A percentile compares a stretch with the other conserved stretches of the same genome.
These are phyloP conservation scores for Prinsepia uniflora DNA, from an alignment of 306 rosid genomes.

Conservation along the genomic window DNA sequence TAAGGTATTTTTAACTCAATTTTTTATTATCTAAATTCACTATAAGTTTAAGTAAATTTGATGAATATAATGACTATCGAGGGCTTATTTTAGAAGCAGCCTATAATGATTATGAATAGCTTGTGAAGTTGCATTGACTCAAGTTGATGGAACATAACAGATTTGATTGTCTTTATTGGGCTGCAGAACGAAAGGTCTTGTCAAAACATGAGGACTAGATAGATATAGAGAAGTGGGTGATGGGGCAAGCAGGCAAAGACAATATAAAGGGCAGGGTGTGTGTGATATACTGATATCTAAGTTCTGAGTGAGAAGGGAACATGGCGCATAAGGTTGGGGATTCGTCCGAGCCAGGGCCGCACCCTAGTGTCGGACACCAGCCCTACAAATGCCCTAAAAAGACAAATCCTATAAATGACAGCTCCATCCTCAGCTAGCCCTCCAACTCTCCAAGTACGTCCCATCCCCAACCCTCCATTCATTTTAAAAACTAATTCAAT, in stretches of 20 bases:
- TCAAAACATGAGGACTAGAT: conserved; percentile 13
- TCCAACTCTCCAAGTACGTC: conserved; percentile 17
- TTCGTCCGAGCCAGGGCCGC: conserved; percentile 40
- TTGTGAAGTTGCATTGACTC: neutral
- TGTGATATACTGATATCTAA: too few species aligned
- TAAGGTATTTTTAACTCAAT: too few species aligned
- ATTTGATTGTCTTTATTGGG: neutral
- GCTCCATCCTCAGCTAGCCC: conserved; percentile 24
- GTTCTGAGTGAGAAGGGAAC: conserved; percentile 24
- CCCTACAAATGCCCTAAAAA: conserved; percentile 34
- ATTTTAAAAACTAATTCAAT: too few species aligned
- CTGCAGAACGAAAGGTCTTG: conserved; percentile 28
- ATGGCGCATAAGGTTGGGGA: conserved; percentile 45
- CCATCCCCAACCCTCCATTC: neutral
- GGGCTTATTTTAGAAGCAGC: too few species aligned
- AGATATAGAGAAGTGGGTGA: conserved; percentile 29
- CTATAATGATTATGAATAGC: neutral
- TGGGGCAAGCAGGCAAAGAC: conserved; percentile 11
- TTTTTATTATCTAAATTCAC: too few species aligned
- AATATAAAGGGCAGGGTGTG: too few species aligned
- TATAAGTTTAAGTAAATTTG: too few species aligned
- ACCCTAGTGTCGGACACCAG: conserved; percentile 53
- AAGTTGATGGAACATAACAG: neutral
- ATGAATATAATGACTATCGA: too few species aligned
- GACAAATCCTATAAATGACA: conserved; percentile 47